phyloP scores from a whole-genome alignment of 1,139 yeast genomes.

The Yamadazyma triangularis region DNA sequence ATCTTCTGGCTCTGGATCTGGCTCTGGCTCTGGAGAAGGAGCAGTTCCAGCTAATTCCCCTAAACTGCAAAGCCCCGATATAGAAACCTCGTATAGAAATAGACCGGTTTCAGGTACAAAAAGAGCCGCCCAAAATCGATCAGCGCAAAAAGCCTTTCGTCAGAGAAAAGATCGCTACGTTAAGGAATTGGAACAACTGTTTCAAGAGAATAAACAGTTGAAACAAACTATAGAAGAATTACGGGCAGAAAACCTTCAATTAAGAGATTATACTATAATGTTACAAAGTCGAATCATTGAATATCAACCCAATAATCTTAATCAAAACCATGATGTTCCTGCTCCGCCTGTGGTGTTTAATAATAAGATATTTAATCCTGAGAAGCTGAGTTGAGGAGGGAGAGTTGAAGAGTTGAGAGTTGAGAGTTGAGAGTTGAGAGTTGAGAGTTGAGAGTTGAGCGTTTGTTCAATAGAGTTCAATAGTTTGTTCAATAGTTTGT shows the following conservation, averaged over 20 bases:
- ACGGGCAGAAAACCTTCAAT: conserved; percentile 63
- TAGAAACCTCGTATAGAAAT: not conserved
- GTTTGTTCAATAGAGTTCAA: no score
- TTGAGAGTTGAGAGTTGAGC: no score
- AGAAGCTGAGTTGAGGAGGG: no score
- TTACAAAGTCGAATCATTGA: conserved; percentile 66
- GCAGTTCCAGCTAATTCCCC: conserved; percentile 1
- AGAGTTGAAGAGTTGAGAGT: no score
- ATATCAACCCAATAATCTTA: not conserved
- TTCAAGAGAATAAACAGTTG: conserved; percentile 54
- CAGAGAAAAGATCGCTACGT: conserved; percentile 74
- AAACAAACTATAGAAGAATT: conserved; percentile 61
- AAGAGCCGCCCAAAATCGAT: conserved; percentile 85
- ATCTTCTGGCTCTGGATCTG: not conserved
- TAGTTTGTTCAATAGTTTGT: no score
- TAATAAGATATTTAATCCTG: no score
- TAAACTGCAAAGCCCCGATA: not conserved
- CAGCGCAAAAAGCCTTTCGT: conserved; percentile 85
- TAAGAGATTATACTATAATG: conserved; percentile 69
- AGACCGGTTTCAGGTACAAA: conserved; percentile 59
- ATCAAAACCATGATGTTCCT: not conserved
- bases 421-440: no score
- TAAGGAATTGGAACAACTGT: conserved; percentile 70
- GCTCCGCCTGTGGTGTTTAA: not conserved
- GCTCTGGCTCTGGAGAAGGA: not conserved